These are phyloP conservation scores for Aspergillus texensis DNA, from an alignment of 2,329 filamentous ascomycete species.

Conservation along the genomic window DNA sequence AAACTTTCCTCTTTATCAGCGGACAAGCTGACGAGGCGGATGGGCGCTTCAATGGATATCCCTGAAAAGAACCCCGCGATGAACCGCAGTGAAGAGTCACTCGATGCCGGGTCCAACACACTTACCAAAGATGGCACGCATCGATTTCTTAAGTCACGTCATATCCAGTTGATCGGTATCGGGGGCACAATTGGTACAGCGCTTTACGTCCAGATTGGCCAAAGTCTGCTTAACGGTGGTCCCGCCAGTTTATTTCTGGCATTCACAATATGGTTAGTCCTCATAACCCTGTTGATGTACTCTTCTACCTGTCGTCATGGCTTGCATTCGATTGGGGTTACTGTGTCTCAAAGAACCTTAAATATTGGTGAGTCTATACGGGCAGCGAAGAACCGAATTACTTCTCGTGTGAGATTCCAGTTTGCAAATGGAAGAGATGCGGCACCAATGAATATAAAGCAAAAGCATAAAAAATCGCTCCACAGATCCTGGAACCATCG, in stretches of 20 bases:
- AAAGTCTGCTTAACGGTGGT: slow-evolving; percentile 43
- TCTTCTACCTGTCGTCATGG: slow-evolving; percentile 3
- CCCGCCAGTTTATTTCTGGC: slow-evolving; percentile 49
- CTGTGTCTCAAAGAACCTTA: slow-evolving; percentile 11
- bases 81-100: slow-evolving; percentile 23
- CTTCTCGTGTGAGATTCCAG: not conserved
- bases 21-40: slow-evolving; percentile 17
- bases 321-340: slow-evolving; percentile 9
- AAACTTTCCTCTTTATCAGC: slow-evolving; percentile 14
- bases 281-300: not conserved
- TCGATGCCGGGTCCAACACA: slow-evolving; percentile 29
- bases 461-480: not conserved
- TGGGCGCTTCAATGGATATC: slow-evolving; percentile 10
- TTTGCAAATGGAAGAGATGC: not conserved
- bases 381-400: slow-evolving; percentile 1
- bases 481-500: not conserved
- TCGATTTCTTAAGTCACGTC: slow-evolving; percentile 47
- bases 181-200: slow-evolving; percentile 50
- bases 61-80: slow-evolving; percentile 22
- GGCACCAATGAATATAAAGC: not conserved
- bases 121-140: slow-evolving; percentile 38
- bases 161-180: slow-evolving; percentile 52
- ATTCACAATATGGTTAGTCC: slow-evolving; percentile 49
- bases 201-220: slow-evolving; percentile 47
- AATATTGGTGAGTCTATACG: slow-evolving; percentile 6